phyloP scores from a whole-genome alignment of 2,329 filamentous ascomycete genomes.

The Diaporthe helianthi region DNA sequence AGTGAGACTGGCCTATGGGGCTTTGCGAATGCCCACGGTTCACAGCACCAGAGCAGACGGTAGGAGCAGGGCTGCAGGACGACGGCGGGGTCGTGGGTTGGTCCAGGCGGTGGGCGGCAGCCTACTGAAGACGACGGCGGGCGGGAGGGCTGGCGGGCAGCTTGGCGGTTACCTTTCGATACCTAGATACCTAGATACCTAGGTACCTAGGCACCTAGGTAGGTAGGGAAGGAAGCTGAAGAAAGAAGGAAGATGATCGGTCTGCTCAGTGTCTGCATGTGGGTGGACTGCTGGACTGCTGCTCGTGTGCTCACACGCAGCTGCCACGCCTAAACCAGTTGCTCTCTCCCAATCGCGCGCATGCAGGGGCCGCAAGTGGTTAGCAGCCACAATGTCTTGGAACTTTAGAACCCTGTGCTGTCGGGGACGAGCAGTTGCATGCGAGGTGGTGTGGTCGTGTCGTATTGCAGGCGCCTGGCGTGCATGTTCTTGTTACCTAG shows the following conservation, averaged over 20 bases:
- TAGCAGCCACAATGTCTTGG: constrained; percentile 15
- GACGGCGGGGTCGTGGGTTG: background rate
- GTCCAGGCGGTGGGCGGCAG: background rate
- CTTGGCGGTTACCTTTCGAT: constrained; percentile 4
- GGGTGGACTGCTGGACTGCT: too few relatives aligned
- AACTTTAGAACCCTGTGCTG: constrained; percentile 4
- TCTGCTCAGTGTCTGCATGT: background rate
- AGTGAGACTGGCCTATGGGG: background rate
- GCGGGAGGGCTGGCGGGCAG: background rate
- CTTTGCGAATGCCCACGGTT: background rate
- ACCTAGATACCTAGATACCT: background rate
- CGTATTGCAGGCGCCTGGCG: constrained; percentile 20
- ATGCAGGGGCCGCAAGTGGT: constrained; percentile 19
- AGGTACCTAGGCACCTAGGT: too few relatives aligned
- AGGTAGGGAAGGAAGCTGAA: too few relatives aligned
- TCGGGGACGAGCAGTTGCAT: constrained; percentile 8
- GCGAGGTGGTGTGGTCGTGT: background rate
- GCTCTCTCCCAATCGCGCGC: background rate
- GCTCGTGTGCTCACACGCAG: background rate
- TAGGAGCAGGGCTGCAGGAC: constrained; percentile 21
- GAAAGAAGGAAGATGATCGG: constrained; percentile 9
- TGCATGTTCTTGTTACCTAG: constrained; percentile 22
- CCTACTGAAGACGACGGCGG: too few relatives aligned
- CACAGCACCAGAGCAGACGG: background rate
- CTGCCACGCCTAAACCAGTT: background rate